Conservation (phyloP, 352 stramenopile species). For the Phytophthora parvispora region DNA sequence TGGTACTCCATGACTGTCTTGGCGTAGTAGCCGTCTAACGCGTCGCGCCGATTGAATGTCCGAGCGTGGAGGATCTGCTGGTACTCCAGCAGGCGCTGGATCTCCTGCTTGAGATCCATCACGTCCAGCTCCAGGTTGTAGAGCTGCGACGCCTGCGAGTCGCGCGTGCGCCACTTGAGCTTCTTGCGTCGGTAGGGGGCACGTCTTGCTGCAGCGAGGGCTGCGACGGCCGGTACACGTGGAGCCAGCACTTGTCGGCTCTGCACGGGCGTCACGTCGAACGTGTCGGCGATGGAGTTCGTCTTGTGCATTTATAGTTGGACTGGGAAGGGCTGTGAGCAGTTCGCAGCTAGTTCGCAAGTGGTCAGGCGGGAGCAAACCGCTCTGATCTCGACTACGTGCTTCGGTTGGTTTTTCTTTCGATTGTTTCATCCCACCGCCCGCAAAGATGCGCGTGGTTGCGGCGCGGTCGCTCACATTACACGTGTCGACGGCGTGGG, state of each 20-base stretch:
- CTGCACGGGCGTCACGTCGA: conserved; percentile 23
- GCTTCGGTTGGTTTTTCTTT: conserved; percentile 25
- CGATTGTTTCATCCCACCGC: neutral
- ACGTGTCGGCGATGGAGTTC: conserved; percentile 16
- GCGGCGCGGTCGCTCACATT: neutral
- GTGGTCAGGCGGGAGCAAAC: too few species aligned
- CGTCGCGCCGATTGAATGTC: conserved; percentile 52
- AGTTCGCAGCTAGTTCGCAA: too few species aligned
- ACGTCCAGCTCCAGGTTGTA: conserved; percentile 75
- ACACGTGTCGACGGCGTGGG: neutral
- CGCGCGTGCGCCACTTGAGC: conserved; percentile 63
- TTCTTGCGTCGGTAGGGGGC: conserved; percentile 28
- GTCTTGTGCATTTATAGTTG: conserved; percentile 9
- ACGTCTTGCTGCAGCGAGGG: conserved; percentile 20
- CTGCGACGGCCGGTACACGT: conserved; percentile 13
- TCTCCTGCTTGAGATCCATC: conserved; percentile 51
- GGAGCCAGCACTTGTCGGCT: conserved; percentile 22
- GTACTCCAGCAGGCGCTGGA: conserved; percentile 46
- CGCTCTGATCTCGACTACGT: too few species aligned
- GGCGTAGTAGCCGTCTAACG: conserved; percentile 54
- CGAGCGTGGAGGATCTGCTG: conserved; percentile 38
- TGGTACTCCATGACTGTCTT: conserved; percentile 68
- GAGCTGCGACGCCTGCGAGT: conserved; percentile 60
- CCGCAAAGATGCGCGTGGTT: conserved; percentile 7
- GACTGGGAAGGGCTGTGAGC: too few species aligned